These are phyloP conservation scores for Begonia fuchsioides DNA, from an alignment of 306 rosid genomes.

Conservation along the genomic window DNA sequence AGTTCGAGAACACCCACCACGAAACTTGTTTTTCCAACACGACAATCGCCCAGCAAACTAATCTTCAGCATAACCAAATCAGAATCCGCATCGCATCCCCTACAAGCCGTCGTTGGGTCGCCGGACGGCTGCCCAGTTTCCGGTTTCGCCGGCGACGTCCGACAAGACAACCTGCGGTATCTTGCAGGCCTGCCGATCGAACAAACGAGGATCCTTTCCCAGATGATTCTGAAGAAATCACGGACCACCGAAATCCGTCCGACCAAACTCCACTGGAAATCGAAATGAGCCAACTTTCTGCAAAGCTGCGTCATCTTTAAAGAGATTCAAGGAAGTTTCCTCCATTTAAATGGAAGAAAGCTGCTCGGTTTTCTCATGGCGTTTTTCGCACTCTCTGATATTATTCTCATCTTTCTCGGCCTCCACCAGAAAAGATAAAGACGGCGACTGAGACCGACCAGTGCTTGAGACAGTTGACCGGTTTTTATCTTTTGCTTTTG, in stretches of 20 bases:
- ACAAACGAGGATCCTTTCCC: constrained; percentile 60
- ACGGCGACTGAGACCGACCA: constrained; percentile 15
- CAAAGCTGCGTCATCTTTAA: constrained; percentile 55
- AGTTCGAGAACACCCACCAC: constrained; percentile 25
- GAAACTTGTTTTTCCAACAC: constrained; percentile 89
- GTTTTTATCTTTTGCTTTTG: constrained; percentile 20
- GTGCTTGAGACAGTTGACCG: constrained; percentile 65
- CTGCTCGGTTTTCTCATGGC: constrained; percentile 10
- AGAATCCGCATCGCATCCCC: constrained; percentile 42
- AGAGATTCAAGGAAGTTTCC: constrained; percentile 14
- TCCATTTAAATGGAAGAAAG: constrained; percentile 23
- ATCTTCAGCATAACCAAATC: constrained; percentile 79
- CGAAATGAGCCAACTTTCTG: constrained; percentile 36
- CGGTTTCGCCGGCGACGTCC: not conserved
- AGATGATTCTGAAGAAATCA: constrained; percentile 50
- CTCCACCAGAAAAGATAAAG: constrained; percentile 7
- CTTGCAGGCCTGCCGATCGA: constrained; percentile 26
- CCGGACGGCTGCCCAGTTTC: constrained; percentile 10
- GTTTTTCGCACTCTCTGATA: not conserved
- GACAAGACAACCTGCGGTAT: constrained; percentile 38
- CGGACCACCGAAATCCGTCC: constrained; percentile 44
- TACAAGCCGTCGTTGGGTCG: constrained; percentile 1
- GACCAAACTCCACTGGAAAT: constrained; percentile 38
- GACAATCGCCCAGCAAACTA: constrained; percentile 84
- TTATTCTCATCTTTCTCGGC: constrained; percentile 12